These are phyloP conservation scores for Symbiodinium natans DNA, from an alignment of 73 alveolate species.

Conservation along the genomic window DNA sequence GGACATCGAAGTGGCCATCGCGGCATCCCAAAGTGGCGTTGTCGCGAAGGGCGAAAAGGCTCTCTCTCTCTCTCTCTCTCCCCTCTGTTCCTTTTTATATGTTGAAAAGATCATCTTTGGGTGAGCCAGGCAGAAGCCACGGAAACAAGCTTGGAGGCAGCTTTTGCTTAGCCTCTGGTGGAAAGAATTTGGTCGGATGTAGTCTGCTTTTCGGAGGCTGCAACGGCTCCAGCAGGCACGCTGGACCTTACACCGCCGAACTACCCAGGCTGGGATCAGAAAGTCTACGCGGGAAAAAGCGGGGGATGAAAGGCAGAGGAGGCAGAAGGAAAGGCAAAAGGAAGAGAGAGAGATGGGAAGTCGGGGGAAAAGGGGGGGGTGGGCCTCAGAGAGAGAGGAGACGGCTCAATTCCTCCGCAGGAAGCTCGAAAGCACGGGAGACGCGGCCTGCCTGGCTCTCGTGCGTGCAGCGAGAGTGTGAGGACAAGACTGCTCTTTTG, in stretches of 20 bases:
- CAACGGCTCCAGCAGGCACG: constrained; percentile 48
- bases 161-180: too few species aligned
- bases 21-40: constrained; percentile 66
- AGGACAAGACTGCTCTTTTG: too few species aligned
- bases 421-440: not conserved
- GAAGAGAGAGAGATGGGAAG: not conserved
- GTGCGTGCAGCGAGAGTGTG: too few species aligned
- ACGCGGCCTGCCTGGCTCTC: not conserved
- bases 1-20: constrained; percentile 65
- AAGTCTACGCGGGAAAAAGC: not conserved
- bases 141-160: constrained; percentile 6
- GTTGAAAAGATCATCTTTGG: too few species aligned
- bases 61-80: too few species aligned
- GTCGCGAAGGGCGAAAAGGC: constrained; percentile 9
- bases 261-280: constrained; percentile 32
- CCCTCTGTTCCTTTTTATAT: too few species aligned
- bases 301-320: too few species aligned
- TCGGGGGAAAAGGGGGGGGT: not conserved
- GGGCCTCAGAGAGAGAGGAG: not conserved
- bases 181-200: too few species aligned
- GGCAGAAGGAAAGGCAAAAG: not conserved
- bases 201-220: not conserved
- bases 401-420: not conserved
- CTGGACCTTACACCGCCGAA: constrained; percentile 78
- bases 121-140: not conserved